Evolutionary conservation across 371 early-diverging fungal species (phyloP), one percentile per base, ranked within the genome.

Genomic region (Mucor racemosus): DNA sequence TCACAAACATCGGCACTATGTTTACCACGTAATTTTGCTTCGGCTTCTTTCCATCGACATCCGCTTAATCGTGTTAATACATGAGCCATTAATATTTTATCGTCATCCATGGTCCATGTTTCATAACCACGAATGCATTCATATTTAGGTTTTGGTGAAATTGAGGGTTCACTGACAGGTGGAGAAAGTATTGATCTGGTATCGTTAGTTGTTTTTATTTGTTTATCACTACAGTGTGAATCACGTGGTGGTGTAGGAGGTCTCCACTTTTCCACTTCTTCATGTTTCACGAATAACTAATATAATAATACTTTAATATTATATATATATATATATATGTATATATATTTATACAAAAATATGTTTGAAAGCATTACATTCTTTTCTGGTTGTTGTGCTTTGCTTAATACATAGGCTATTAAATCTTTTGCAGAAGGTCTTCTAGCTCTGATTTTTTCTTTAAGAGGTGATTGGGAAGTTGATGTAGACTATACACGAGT

Each of bases 81-180:
- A 59, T 74, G 74, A 7, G 70, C 65, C 65, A 74, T 67, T 6
- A 74, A 36, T 54, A 70, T 65, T 53, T 62, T 74, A 38, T 74
- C 74, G 8, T 74, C 74, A 17, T 70, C 60, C 21, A 60, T 56
- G 34, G 71, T 74, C 74, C 74, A 74, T 21, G 64, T 31, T 50
- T 80, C 74, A 53, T 67, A 76, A 1, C 77, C 77, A 33, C 68
- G 67, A 39, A 80, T 77, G 10, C 65, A 68, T 34, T 74, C 71
- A 59, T 76, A 69, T 10, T 58, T 64, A 59, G 69, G 68, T 41
- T 31, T 40, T 44, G 55, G 60, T 38, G 60, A 63, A 9, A 68
- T 63, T 21, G 53, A 53, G 5, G 53, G 31, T 5, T 67, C 59
- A 46, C 57, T 69, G 33, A 64, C 19, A 35, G 70, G 70, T 17